phyloP scores from a whole-genome alignment of 768 basidiomycete species.

The Mycena galericulata region DNA sequence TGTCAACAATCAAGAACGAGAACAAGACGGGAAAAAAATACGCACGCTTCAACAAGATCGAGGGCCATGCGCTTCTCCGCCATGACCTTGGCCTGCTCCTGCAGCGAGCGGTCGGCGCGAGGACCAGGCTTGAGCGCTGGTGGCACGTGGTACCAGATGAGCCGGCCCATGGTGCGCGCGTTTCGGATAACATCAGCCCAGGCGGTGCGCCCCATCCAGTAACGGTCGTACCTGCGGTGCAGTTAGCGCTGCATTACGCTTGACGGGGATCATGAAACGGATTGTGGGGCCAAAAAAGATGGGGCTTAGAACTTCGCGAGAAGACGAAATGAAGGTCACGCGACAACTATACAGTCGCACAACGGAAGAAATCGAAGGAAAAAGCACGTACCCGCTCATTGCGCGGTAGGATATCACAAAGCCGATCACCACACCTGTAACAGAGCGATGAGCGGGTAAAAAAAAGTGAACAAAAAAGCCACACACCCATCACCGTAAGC shows the following conservation, averaged over 20 bases:
- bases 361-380: constrained; percentile 46
- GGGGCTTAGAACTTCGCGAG: too few species aligned
- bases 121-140: constrained; percentile 49
- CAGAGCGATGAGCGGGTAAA: background rate
- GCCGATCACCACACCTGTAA: constrained; percentile 62
- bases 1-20: background rate
- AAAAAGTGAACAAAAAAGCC: too few species aligned
- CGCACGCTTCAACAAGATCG: constrained; percentile 68
- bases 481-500: constrained; percentile 69
- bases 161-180: constrained; percentile 60
- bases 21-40: background rate
- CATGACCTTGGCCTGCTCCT: constrained; percentile 66
- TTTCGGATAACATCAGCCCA: constrained; percentile 71
- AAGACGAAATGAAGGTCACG: too few species aligned
- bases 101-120: constrained; percentile 37
- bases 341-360: too few species aligned
- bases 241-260: background rate
- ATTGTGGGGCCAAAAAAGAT: too few species aligned
- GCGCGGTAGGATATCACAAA: constrained; percentile 78
- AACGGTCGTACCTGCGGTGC: constrained; percentile 65
- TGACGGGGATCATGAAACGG: background rate
- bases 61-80: constrained; percentile 70
- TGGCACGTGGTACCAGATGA: constrained; percentile 75
- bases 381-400: constrained; percentile 50
- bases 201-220: constrained; percentile 66